Conservation (phyloP, 176 grass and related monocot genomes). For the Musa schizocarpa region DNA sequence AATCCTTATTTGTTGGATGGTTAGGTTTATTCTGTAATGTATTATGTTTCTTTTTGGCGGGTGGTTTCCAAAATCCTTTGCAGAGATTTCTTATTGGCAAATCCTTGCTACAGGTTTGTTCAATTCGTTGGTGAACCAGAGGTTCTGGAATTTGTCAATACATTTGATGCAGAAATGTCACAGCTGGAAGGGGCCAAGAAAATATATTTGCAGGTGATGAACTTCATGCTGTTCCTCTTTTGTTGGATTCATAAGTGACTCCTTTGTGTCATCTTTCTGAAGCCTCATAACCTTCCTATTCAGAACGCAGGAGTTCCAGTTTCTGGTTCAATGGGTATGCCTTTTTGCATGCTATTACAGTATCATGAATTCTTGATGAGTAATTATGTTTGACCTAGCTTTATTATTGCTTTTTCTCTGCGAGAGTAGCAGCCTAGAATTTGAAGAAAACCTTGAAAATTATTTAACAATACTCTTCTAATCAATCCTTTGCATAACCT, state of each 20-base stretch:
- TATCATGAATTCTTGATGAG: neutral
- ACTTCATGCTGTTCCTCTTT: neutral
- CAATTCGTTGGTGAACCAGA: constrained; percentile 82
- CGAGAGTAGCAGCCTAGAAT: neutral
- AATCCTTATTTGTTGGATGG: neutral
- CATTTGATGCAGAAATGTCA: constrained; percentile 64
- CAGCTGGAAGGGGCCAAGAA: constrained; percentile 87
- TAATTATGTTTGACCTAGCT: neutral
- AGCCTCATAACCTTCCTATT: constrained; percentile 8
- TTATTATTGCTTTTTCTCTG: neutral
- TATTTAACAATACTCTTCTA: too few relatives aligned
- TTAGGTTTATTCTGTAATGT: neutral
- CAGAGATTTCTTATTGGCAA: neutral
- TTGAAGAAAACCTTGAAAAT: neutral
- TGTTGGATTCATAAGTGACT: neutral
- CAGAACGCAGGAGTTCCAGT: constrained; percentile 50
- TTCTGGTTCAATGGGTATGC: constrained; percentile 47
- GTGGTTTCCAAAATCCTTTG: neutral
- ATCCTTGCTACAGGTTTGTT: constrained; percentile 62
- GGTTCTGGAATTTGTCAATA: constrained; percentile 67
- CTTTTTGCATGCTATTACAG: neutral
- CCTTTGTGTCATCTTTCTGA: constrained; percentile 21
- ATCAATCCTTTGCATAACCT: too few relatives aligned
- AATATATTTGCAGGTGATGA: constrained; percentile 58
- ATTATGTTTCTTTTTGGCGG: neutral